Evolutionary conservation across 768 basidiomycete species (phyloP).

Genomic region (Termitomyces sp.): DNA sequence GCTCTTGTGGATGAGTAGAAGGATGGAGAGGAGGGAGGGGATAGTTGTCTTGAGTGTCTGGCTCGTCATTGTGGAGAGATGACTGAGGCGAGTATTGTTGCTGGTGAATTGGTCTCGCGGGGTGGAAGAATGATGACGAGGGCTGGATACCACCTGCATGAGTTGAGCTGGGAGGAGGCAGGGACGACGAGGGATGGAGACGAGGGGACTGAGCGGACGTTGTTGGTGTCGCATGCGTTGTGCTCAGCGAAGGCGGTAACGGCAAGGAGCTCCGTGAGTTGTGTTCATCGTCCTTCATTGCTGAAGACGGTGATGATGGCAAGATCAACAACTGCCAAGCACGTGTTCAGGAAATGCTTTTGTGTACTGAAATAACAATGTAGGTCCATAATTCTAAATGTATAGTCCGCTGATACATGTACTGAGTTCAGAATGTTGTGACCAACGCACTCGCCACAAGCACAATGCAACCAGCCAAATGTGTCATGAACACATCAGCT

Average conservation of each 20-base stretch:
- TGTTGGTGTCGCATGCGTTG: neutral
- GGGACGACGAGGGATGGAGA: slow-evolving; percentile 5
- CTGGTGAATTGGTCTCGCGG: slow-evolving; percentile 52
- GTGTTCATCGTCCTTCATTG: slow-evolving; percentile 2
- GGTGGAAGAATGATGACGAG: slow-evolving; percentile 73
- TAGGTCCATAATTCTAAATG: neutral
- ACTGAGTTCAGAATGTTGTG: neutral
- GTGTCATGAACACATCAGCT: neutral
- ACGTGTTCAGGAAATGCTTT: too few relatives aligned
- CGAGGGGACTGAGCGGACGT: neutral
- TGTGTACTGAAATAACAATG: neutral
- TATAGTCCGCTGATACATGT: neutral
- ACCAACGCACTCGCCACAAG: neutral
- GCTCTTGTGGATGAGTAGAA: slow-evolving; percentile 1
- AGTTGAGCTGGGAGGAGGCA: slow-evolving; percentile 37
- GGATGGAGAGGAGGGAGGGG: slow-evolving; percentile 6
- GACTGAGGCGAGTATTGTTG: slow-evolving; percentile 35
- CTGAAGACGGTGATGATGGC: neutral
- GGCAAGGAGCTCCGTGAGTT: slow-evolving; percentile 6
- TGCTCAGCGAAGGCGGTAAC: slow-evolving; percentile 10
- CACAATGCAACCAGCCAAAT: neutral
- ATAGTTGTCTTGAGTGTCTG: slow-evolving; percentile 8
- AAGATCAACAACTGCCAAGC: too few relatives aligned
- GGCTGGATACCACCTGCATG: slow-evolving; percentile 75
- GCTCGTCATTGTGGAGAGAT: slow-evolving; percentile 20